Conservation (phyloP, 169 alveolate species). For the Cryptosporidium canis region DNA sequence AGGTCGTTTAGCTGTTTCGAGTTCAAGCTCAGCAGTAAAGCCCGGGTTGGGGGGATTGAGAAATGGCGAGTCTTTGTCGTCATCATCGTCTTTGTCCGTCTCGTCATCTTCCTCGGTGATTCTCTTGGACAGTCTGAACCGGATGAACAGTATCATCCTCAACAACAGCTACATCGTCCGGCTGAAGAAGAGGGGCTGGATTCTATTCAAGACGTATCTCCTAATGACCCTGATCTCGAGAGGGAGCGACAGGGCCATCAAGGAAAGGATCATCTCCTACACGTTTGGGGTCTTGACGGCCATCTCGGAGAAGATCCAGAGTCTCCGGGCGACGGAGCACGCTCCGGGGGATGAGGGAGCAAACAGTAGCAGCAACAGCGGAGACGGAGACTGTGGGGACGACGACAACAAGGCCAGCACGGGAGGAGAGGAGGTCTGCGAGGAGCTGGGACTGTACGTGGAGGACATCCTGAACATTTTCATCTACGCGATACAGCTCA, state of each 20-base stretch:
- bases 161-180: slow-evolving; percentile 8
- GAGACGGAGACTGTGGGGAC: no score
- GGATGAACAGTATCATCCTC: neutral
- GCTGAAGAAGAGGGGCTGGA: slow-evolving; percentile 50
- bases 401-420: no score
- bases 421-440: neutral
- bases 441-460: slow-evolving; percentile 32
- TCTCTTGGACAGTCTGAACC: neutral
- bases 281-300: slow-evolving; percentile 7
- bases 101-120: slow-evolving; percentile 22
- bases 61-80: neutral
- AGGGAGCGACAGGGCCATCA: neutral
- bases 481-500: slow-evolving; percentile 20
- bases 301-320: slow-evolving; percentile 3
- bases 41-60: neutral
- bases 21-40: no score
- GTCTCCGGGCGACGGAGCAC: neutral
- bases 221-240: slow-evolving; percentile 3
- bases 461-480: slow-evolving; percentile 42
- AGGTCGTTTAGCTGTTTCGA: no score
- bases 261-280: slow-evolving; percentile 7
- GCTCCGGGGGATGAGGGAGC: neutral
- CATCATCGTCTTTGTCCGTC: slow-evolving; percentile 21
- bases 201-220: slow-evolving; percentile 27
- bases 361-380: no score